phyloP scores from a whole-genome alignment of 2,329 filamentous ascomycete species.

The Cadophora luteo-olivacea region DNA sequence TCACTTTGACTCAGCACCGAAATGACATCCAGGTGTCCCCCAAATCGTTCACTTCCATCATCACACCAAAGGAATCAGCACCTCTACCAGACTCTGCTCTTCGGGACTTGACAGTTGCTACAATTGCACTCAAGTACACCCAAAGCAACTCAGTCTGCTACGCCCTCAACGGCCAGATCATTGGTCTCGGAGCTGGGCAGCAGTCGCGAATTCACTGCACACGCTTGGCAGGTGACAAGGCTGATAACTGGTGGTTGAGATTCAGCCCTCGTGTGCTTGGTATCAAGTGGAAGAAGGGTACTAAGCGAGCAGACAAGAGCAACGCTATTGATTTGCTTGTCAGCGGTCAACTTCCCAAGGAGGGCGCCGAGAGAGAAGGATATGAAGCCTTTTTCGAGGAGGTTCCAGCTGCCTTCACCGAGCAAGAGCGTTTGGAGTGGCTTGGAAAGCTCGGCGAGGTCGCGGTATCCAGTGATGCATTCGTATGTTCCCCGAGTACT shows the following conservation, averaged over 20 bases:
- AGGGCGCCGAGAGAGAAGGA: slow-evolving; percentile 80
- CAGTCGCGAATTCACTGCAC: slow-evolving; percentile 99
- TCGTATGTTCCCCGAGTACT: slow-evolving; percentile 65
- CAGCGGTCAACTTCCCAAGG: slow-evolving; percentile 85
- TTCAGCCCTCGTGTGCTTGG: slow-evolving; percentile 89
- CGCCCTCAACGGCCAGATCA: slow-evolving; percentile 88
- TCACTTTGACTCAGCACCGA: slow-evolving; percentile 87
- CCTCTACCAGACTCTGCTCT: slow-evolving; percentile 80
- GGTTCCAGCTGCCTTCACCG: slow-evolving; percentile 81
- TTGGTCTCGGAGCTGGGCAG: slow-evolving; percentile 94
- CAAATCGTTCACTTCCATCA: slow-evolving; percentile 82
- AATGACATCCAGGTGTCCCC: slow-evolving; percentile 90
- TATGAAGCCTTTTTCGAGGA: slow-evolving; percentile 93
- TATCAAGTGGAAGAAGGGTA: slow-evolving; percentile 97
- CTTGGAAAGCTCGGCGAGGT: slow-evolving; percentile 81
- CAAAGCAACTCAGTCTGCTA: slow-evolving; percentile 99
- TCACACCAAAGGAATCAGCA: slow-evolving; percentile 81
- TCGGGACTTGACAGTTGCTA: slow-evolving; percentile 91
- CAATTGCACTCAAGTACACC: slow-evolving; percentile 97
- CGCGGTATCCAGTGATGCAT: slow-evolving; percentile 91
- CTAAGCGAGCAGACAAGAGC: slow-evolving; percentile 95
- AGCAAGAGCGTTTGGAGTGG: slow-evolving; percentile 87
- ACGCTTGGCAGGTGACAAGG: slow-evolving; percentile 94
- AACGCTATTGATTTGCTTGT: slow-evolving; percentile 97
- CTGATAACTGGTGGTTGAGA: slow-evolving; percentile 99